Base-by-base conservation (phyloP, 768 basidiomycete genomes). In the Phylloporus sp. region DNA sequence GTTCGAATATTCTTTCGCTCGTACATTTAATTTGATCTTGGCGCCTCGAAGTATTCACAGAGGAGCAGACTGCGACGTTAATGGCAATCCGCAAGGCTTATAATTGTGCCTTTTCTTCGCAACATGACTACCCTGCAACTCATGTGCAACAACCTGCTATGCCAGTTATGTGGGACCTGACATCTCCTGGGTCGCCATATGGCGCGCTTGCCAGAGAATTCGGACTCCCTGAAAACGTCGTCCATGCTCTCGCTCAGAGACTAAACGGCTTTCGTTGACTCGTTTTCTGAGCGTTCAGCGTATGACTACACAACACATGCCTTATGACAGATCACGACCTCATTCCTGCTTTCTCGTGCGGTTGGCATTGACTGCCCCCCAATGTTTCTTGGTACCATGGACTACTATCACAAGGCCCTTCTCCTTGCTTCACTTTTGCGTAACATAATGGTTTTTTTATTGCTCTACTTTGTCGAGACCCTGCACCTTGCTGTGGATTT, bases 181-280 rank as follows among this genome's bases (percentile, higher is more conserved):
- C 48, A 10, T 15, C 44, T 22, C 26, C 46, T 23, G 49, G 46
- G 37, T 54, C 55, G 33, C 73, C 58, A 44, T 80, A 61, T 21
- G 73, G 73, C 37, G 74, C 76, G 20, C 73, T 88, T n/a, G 85
- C 86, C 20, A 73, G 73, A 54, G 86, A 87, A 62, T 86, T 86
- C 50, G 85, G 85, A n/a, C 73, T 87, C 18, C 81, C 85, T 44
- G 70, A 84, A 26, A 73, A 80, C 34, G 60, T 86, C 22, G 78
- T 87, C 36, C 77, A 85, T 57, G 81, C 82, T 4, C 73, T 86
- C 36, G 80, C 77, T 32, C 80, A 83, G 50, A 74, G 84, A 40
- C 69, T 86, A 9, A 40, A 53, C 27, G 53, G 47, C 18, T 52
- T 66, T 32, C 54, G 32, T 50, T 64, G 50, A 64, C 13, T 34